Conservation (phyloP, 192 early-diverging fungal genomes). For the Umbelopsis sp. region DNA sequence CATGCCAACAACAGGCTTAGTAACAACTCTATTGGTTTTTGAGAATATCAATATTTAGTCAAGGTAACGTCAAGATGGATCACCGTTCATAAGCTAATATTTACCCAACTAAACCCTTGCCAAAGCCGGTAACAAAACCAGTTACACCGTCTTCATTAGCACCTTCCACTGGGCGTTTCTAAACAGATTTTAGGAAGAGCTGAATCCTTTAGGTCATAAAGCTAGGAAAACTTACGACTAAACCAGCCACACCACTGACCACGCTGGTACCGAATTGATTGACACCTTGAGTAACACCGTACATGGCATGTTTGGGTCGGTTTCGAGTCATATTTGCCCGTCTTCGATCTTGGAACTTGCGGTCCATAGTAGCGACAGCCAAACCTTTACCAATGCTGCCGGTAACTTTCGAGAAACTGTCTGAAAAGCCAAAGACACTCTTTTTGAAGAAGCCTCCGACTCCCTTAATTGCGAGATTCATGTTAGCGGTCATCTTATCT, state of each 20-base stretch:
- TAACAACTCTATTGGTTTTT: slow-evolving; percentile 60
- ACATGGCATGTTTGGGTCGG: slow-evolving; percentile 78
- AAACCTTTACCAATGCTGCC: slow-evolving; percentile 88
- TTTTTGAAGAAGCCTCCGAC: slow-evolving; percentile 75
- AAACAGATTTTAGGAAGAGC: not conserved
- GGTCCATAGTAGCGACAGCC: slow-evolving; percentile 84
- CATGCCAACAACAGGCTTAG: slow-evolving; percentile 86
- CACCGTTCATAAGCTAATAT: not conserved
- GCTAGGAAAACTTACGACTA: slow-evolving; percentile 51
- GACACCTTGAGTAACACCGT: slow-evolving; percentile 84
- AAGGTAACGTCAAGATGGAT: not conserved
- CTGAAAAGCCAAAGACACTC: slow-evolving; percentile 86
- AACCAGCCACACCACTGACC: slow-evolving; percentile 75
- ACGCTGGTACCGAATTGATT: slow-evolving; percentile 73
- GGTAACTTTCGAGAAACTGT: slow-evolving; percentile 84
- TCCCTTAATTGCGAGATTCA: slow-evolving; percentile 35
- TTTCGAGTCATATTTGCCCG: slow-evolving; percentile 72
- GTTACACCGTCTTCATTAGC: slow-evolving; percentile 74
- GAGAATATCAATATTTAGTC: not conserved
- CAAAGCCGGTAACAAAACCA: slow-evolving; percentile 85
- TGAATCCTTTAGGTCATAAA: not conserved
- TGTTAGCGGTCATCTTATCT: not conserved
- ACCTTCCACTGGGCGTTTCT: slow-evolving; percentile 77
- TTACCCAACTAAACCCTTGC: slow-evolving; percentile 77
- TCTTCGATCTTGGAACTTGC: slow-evolving; percentile 76